Conservation (phyloP, 345 rosid genomes). For the Schrenkiella parvula region DNA sequence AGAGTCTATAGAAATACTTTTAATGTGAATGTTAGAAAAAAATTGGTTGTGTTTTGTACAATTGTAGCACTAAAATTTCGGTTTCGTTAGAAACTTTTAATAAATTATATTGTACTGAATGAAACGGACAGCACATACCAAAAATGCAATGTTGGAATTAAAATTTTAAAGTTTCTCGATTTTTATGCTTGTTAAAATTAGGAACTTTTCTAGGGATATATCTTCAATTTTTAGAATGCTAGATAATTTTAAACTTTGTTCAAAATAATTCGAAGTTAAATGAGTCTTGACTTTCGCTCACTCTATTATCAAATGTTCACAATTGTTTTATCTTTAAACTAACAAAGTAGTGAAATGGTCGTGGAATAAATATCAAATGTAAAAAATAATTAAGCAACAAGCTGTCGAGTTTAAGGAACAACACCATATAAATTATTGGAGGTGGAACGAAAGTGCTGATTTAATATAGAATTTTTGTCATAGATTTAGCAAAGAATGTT, state of each 20-base stretch:
- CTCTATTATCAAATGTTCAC: neutral
- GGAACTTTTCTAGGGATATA: neutral
- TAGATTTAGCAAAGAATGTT: slow-evolving; percentile 6
- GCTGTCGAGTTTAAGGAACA: slow-evolving; percentile 10
- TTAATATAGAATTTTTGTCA: neutral
- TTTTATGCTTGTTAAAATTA: neutral
- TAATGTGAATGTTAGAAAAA: neutral
- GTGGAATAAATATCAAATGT: slow-evolving; percentile 14
- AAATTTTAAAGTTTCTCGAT: neutral
- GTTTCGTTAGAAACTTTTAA: neutral
- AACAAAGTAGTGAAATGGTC: slow-evolving; percentile 22
- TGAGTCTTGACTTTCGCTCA: slow-evolving; percentile 13
- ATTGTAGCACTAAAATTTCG: neutral
- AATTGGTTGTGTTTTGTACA: neutral
- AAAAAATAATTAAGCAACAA: neutral
- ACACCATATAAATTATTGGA: slow-evolving; percentile 1
- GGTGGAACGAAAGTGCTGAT: slow-evolving; percentile 24
- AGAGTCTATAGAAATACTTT: neutral
- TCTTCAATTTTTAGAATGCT: neutral
- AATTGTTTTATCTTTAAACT: neutral
- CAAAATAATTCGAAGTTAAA: neutral
- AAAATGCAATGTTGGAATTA: neutral
- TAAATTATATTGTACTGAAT: neutral
- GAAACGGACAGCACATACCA: neutral
- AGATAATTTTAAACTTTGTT: neutral